Base-by-base conservation (phyloP, 495 filamentous ascomycete genomes). In the Penicillium lividum region DNA sequence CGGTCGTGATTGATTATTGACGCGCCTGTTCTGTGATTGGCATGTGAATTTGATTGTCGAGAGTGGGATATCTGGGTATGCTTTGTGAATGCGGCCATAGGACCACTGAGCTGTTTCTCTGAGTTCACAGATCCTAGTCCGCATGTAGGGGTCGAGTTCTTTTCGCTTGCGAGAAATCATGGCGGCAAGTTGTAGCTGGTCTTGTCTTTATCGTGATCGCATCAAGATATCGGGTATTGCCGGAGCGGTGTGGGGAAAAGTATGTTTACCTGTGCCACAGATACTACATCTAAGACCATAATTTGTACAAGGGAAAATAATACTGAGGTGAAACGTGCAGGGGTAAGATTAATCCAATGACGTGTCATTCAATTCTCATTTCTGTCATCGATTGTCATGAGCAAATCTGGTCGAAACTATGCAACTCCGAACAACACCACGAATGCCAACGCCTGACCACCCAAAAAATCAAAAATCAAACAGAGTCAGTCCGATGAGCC, bases 361-460 rank as follows among this genome's bases (percentile, higher is more conserved):
- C 57, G 51, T 55, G 43, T 63, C 59, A 64, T 66, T 68, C 58
- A 66, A 59, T 66, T 64, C 58, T 70, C 67, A 63, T 70, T 51
- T 68, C 57, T 68, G 67, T 67, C 64, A 63, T 67, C 30, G 50
- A 46, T 63, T 55, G 52, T 63, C 62, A 65, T 68, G 65, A 64
- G 52, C 46, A 68, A 65, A 57, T 59, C 43, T 47, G 46, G 53
- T 62, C 48, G 43, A 48, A 60, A 53, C 57, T 51, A 75, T 71
- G 67, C 65, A 72, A 64, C 42, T 52, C 40, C 62, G 56, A 70
- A 68, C 72, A 70, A 68, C 72, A 69, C 61, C 63, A 61, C 49
- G 56, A 67, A 76, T 73, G 67, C 67, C 68, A 73, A 73, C 71
- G 68, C 73, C 73, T 43, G 54, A 51, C 43, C 51, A 57, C 58